Base-by-base conservation (phyloP, 179 eudicot species). In the Silene vulgaris region DNA sequence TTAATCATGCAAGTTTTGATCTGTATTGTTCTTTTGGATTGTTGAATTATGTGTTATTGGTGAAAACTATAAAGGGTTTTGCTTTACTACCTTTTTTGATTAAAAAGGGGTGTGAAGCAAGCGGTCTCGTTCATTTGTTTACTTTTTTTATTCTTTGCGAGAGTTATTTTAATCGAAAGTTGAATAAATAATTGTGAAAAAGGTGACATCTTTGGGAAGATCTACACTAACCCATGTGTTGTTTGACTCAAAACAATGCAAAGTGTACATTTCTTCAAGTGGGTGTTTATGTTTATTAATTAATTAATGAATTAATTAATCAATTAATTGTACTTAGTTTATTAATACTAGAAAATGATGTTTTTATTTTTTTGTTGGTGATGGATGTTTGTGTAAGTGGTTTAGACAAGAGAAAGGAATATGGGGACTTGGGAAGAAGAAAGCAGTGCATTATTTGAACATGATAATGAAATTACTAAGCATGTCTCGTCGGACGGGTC, bases 401-500 rank as follows among this genome's bases (percentile, higher is more conserved):
- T 54, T 8, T 57, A 13, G 19, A 8, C 68, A 54, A 60, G 52
- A 40, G 61, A 40, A 43, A 13, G 64, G 28, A 64, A 78, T 30
- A 83, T 83, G 86, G 84, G 80, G 28, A 80, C 82, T 28, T 71
- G 79, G 65, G 75, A 35, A 72, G 86, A 80, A 61, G 86, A 80
- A 59, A 71, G 75, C 43, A 61, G 78, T 78, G 59, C 57, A 37
- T 29, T 68, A 21, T 3, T 66, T 66, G 83, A 77, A 74, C 64
- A 76, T 66, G 77, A 59, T 17, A 63, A 67, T 65, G 80, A 75
- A 23, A 66, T 72, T 78, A 71, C 3, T 6, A 43, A 35, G 64
- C 79, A 54, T 66, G 54, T 72, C 62, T 67, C 61, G 60, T 71
- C 76, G 2, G 67, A 35, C 74, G 78, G 78, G 43, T n/a, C 71